Percentiles rank a stretch among this genome's conserved stretches.
Conservation (phyloP, 1,139 yeast genomes). For the Diutina ranongensis region DNA sequence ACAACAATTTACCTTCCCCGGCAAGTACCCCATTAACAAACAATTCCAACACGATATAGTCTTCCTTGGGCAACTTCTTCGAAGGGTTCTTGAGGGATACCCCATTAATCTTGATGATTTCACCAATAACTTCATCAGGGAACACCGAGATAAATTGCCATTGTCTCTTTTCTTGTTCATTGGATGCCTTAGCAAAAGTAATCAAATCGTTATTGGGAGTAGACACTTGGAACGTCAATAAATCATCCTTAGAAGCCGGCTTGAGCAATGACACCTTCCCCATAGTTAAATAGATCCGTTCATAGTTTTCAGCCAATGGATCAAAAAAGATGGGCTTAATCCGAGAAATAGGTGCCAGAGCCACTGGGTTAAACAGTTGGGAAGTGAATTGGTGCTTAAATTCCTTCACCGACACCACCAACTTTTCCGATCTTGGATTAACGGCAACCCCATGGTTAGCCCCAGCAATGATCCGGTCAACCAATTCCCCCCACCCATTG, state of each 20-base stretch:
- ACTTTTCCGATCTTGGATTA: slow-evolving; percentile 69
- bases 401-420: slow-evolving; percentile 65
- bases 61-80: slow-evolving; percentile 32
- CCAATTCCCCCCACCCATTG: slow-evolving; percentile 85
- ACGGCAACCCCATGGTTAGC: slow-evolving; percentile 70
- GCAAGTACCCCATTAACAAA: slow-evolving; percentile 52
- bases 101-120: slow-evolving; percentile 49
- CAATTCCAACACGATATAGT: slow-evolving; percentile 45
- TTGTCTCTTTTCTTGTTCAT: slow-evolving; percentile 36
- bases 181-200: slow-evolving; percentile 56
- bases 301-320: slow-evolving; percentile 48
- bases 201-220: slow-evolving; percentile 37
- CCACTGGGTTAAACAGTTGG: slow-evolving; percentile 2
- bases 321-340: slow-evolving; percentile 55
- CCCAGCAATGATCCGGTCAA: slow-evolving; percentile 70
- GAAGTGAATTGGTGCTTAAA: slow-evolving; percentile 44
- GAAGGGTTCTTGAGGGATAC: slow-evolving; percentile 27
- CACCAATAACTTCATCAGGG: slow-evolving; percentile 68
- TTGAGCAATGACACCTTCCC: slow-evolving; percentile 36
- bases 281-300: slow-evolving; percentile 46
- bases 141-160: slow-evolving; percentile 78
- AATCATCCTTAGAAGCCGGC: slow-evolving; percentile 23
- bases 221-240: slow-evolving; percentile 38
- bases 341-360: slow-evolving; percentile 36
- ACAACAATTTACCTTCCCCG: slow-evolving; percentile 42